Conservation (phyloP, 306 rosid species). For the Citrullus mucosospermus region DNA sequence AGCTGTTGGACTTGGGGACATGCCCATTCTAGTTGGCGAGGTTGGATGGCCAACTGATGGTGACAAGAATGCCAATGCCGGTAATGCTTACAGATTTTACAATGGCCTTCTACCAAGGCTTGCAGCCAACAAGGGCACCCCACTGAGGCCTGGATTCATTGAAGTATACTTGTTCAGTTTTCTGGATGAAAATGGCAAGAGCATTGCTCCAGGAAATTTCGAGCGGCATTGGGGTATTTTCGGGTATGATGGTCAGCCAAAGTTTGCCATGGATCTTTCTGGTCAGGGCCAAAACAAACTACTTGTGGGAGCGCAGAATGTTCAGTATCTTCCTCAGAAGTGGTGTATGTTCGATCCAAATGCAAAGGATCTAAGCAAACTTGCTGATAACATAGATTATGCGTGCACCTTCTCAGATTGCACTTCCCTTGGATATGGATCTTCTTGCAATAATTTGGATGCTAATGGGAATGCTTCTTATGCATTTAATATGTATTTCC, state of each 20-base stretch:
- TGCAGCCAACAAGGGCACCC: slow-evolving; percentile 68
- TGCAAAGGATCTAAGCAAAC: slow-evolving; percentile 68
- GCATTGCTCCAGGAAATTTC: slow-evolving; percentile 74
- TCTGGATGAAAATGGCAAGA: slow-evolving; percentile 78
- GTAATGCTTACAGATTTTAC: slow-evolving; percentile 69
- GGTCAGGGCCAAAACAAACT: slow-evolving; percentile 68
- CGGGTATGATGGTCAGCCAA: slow-evolving; percentile 79
- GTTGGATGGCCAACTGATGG: slow-evolving; percentile 99
- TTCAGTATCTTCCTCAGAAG: slow-evolving; percentile 41
- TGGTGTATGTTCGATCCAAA: slow-evolving; percentile 86
- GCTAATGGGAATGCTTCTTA: slow-evolving; percentile 84
- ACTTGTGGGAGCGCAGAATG: slow-evolving; percentile 48
- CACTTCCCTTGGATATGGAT: slow-evolving; percentile 84
- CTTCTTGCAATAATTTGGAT: slow-evolving; percentile 76
- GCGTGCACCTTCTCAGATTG: slow-evolving; percentile 80
- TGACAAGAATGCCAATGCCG: slow-evolving; percentile 71
- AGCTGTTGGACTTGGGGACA: slow-evolving; percentile 47
- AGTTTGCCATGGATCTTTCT: slow-evolving; percentile 57
- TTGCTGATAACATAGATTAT: slow-evolving; percentile 60
- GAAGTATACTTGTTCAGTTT: slow-evolving; percentile 86
- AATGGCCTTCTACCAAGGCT: slow-evolving; percentile 69
- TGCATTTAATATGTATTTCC: slow-evolving; percentile 85
- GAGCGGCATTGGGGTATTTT: slow-evolving; percentile 98
- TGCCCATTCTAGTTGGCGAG: slow-evolving; percentile 79
- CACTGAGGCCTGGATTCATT: slow-evolving; percentile 55